phyloP scores from a whole-genome alignment of 352 stramenopile species.

The Phytophthora megakarya region DNA sequence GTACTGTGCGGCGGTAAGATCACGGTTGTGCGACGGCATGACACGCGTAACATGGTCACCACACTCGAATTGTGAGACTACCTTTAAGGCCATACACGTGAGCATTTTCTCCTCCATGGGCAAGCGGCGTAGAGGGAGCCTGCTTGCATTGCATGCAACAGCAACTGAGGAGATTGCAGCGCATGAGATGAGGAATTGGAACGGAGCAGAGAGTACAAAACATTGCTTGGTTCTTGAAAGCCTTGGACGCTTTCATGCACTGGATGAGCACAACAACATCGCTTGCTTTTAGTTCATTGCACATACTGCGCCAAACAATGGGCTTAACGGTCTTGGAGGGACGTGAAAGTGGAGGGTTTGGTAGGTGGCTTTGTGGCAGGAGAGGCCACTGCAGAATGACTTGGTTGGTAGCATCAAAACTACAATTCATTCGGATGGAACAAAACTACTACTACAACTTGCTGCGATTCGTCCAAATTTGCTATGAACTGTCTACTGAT shows the following conservation, averaged over 20 bases:
- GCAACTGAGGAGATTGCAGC: background rate
- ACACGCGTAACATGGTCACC: background rate
- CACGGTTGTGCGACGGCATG: background rate
- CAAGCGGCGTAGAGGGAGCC: background rate
- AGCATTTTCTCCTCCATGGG: background rate
- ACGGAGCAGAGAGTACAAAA: background rate
- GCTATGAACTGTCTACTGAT: too few relatives aligned
- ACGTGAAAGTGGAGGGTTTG: background rate
- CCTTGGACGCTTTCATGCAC: background rate
- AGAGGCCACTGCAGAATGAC: background rate
- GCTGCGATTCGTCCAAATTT: too few relatives aligned
- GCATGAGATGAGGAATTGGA: background rate
- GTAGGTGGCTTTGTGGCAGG: background rate
- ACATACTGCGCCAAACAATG: background rate
- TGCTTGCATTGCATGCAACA: background rate
- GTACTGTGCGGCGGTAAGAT: conserved; percentile 2
- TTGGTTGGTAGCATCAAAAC: background rate
- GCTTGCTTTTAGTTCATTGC: background rate
- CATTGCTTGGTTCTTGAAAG: background rate
- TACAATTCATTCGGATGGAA: background rate
- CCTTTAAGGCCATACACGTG: background rate
- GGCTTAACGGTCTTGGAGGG: background rate
- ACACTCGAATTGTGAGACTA: background rate
- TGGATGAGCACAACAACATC: background rate
- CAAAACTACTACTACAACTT: too few relatives aligned